Evolutionary conservation across 163 green algal species (phyloP), one percentile per base, ranked within the genome.

Genomic region (Chlorella variabilis): DNA sequence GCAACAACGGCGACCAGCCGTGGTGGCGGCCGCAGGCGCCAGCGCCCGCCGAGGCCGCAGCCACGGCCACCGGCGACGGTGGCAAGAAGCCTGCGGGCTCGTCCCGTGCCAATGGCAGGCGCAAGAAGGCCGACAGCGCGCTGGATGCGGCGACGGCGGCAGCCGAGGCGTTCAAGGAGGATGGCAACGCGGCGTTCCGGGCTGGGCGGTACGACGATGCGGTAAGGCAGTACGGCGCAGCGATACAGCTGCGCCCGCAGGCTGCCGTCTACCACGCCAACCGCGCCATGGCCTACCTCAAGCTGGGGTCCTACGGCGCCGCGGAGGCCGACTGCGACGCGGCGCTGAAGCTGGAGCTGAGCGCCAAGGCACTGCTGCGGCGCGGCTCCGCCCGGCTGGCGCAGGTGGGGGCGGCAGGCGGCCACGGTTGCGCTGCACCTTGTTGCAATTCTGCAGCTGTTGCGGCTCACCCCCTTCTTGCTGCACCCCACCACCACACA

Each of bases 261-360:
- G 86, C 84, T 42, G 63, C 91, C 23, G 84, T 93, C 13, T 94
- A 92, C 80, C 88, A 86, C 71, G 89, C 68, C 77, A 96, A 96
- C 81, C 80, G 92, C 13, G 92, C 92, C 25, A 89, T 93, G 89
- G 90, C 88, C 0, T 82, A 91, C 45, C 84, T 95, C 25, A 92
- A 93, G 77, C 77, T 92, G 23, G 79, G 86, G 17, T 51, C 45
- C 23, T 96, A 93, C 81, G 80, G 84, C 39, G 77, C 85, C 59
- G 94, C 94, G 13, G 93, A 98, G 87, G 87, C 87, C 4, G 94
- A 98, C 81, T 97, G 93, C 84, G 90, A 92, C 71, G 67, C 70
- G 0, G 91, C 91, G 11, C 88, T 97, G 39, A 51, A 68, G 34
- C 77, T 93, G 38, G 86, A 91, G 51, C 66, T 85, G 58, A 87